A percentile compares a stretch with the other conserved stretches of the same genome.
These are phyloP conservation scores for Lecanicillium sp. DNA, from an alignment of 2,329 filamentous ascomycete species.

Conservation along the genomic window DNA sequence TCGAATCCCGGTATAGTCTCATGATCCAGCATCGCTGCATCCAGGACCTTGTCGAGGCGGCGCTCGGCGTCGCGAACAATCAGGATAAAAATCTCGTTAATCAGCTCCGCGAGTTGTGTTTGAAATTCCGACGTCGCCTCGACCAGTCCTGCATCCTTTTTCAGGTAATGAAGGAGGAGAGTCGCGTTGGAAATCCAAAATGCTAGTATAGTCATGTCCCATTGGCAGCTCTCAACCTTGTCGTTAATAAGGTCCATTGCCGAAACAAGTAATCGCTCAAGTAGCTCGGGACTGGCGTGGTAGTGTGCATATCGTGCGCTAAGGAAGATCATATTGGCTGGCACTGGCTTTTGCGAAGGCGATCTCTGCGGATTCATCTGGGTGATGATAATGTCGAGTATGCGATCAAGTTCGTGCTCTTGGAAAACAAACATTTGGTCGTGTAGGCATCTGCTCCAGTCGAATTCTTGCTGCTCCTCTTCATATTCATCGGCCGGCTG, in stretches of 20 bases:
- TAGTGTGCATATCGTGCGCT: slow-evolving; percentile 96
- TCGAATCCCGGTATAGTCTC: slow-evolving; percentile 97
- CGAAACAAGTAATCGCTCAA: slow-evolving; percentile 71
- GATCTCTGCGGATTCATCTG: slow-evolving; percentile 96
- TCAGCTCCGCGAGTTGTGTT: slow-evolving; percentile 83
- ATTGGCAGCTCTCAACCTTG: slow-evolving; percentile 90
- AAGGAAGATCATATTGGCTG: slow-evolving; percentile 93
- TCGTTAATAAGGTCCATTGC: slow-evolving; percentile 96
- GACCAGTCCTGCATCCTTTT: slow-evolving; percentile 80
- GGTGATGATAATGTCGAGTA: slow-evolving; percentile 92
- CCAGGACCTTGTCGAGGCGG: slow-evolving; percentile 90
- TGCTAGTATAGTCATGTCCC: slow-evolving; percentile 98
- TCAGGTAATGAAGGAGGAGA: slow-evolving; percentile 88
- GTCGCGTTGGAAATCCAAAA: slow-evolving; percentile 99
- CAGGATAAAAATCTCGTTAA: slow-evolving; percentile 97
- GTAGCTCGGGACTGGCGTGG: slow-evolving; percentile 77
- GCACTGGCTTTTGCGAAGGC: slow-evolving; percentile 93
- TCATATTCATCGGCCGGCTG: slow-evolving; percentile 70
- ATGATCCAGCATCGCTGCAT: slow-evolving; percentile 90
- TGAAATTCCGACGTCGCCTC: slow-evolving; percentile 83
- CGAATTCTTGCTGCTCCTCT: slow-evolving; percentile 87
- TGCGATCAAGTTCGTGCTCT: slow-evolving; percentile 82
- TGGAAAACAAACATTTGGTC: slow-evolving; percentile 99
- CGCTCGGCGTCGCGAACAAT: slow-evolving; percentile 95
- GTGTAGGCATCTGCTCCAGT: slow-evolving; percentile 89